Conservation (phyloP, 306 rosid species). For the Sechiopsis laciniata region DNA sequence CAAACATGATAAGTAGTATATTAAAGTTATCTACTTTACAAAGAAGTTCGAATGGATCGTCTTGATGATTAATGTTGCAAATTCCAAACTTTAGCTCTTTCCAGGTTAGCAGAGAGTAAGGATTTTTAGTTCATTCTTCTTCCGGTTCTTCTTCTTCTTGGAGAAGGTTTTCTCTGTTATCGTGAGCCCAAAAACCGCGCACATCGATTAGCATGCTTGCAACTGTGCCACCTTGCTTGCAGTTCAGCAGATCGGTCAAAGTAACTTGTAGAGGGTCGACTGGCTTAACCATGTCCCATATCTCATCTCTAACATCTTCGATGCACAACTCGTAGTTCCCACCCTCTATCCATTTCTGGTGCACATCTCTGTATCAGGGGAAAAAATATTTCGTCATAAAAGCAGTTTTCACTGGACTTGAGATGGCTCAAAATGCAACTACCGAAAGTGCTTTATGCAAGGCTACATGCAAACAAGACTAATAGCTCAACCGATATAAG, state of each 20-base stretch:
- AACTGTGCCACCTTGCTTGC: slow-evolving; percentile 99
- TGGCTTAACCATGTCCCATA: slow-evolving; percentile 99
- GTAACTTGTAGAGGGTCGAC: slow-evolving; percentile 67
- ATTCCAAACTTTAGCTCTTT: background rate
- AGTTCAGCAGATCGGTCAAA: slow-evolving; percentile 62
- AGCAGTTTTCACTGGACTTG: slow-evolving; percentile 4
- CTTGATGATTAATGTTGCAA: slow-evolving; percentile 14
- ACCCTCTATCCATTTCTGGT: slow-evolving; percentile 97
- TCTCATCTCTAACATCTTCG: slow-evolving; percentile 95
- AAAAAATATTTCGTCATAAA: background rate
- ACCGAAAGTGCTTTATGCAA: background rate
- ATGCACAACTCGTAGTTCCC: slow-evolving; percentile 97
- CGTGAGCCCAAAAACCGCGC: slow-evolving; percentile 99
- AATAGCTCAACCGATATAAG: no score
- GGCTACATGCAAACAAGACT: no score
- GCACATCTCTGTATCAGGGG: slow-evolving; percentile 71
- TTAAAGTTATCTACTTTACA: slow-evolving; percentile 18
- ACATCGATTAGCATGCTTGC: slow-evolving; percentile 98
- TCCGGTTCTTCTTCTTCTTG: slow-evolving; percentile 99
- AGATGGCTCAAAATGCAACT: background rate
- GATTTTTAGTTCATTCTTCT: slow-evolving; percentile 48
- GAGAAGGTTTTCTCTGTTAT: slow-evolving; percentile 96
- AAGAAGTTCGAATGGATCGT: background rate
- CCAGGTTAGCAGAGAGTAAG: slow-evolving; percentile 15
- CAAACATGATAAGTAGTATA: slow-evolving; percentile 16